Conservation (phyloP, 495 filamentous ascomycete genomes). For the Terfezia claveryi region DNA sequence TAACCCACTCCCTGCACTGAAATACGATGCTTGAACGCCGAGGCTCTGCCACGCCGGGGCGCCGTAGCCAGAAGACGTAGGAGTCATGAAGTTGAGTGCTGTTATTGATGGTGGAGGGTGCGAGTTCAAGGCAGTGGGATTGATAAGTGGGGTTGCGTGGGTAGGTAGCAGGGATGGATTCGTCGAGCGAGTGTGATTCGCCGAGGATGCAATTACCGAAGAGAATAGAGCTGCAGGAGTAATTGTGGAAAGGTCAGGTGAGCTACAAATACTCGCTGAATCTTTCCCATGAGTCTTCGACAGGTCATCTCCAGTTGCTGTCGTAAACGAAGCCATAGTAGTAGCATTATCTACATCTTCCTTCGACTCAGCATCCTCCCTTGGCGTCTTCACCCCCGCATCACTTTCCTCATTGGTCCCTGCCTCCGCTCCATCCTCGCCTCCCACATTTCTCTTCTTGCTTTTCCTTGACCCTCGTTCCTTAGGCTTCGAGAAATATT, state of each 20-base stretch:
- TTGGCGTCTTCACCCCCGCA: not conserved
- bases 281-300: not conserved
- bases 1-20: not conserved
- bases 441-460: not conserved
- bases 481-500: constrained; percentile 11
- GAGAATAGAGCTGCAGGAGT: not conserved
- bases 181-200: not conserved
- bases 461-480: not conserved
- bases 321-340: not conserved
- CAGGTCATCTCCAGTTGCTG: not conserved
- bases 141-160: not conserved
- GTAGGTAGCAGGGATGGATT: not conserved
- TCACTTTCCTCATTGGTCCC: not conserved
- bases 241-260: not conserved
- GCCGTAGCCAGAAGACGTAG: not conserved
- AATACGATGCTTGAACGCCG: not conserved
- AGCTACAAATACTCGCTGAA: not conserved
- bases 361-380: not conserved
- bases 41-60: not conserved
- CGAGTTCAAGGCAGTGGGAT: not conserved
- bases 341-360: not conserved
- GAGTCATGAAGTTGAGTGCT: not conserved
- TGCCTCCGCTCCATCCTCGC: not conserved
- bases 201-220: not conserved
- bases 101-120: not conserved